Base-by-base conservation (phyloP, 2,329 filamentous ascomycete genomes). In the Teratosphaeria viscida region DNA sequence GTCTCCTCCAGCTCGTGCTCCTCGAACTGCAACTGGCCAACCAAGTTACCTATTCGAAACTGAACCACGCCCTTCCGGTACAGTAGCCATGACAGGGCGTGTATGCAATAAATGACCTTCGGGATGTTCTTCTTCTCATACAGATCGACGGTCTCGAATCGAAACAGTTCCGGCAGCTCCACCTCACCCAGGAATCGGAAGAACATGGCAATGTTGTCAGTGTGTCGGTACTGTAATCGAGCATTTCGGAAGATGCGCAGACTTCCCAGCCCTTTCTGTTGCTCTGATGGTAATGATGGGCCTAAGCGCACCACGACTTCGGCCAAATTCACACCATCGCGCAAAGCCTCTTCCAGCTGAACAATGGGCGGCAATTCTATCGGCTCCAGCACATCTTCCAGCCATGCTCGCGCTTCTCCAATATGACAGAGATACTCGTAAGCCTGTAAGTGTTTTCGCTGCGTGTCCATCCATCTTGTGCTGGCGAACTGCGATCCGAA, bases 61-160 rank as follows among this genome's bases (percentile, higher is more conserved):
- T 92, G 88, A 47, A 97, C 88, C 63, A 97, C 90, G 1, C 94
- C 92, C 73, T 96, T 94, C 55, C 94, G 87, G 74, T 90, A 96
- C 11, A 99, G 80, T n/a, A 99, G 81, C 91, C 92, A 99, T 72
- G 92, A 97, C 19, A 99, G 79, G 0, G 94, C 94, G 70, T 99
- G 94, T 57, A 99, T 94, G 72, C 94, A 99, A 77, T 99, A 95
- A 63, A 99, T 99, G 71, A 97, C 95, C 74, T 97, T 99, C 3
- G 94, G 94, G 1, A 97, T 95, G 69, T 99, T 99, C 77, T 99
- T 99, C 80, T 97, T 99, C 75, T 99, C 95, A 77, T 99, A 99
- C 12, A 99, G 78, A 74, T 99, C 94, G 64, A 97, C 95, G 54
- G 97, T 81, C 73, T 99, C 94, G 73, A 99, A 99, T 60, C 92